A percentile compares a stretch with the other conserved stretches of the same genome.
Conservation (phyloP, 129 eudicot genomes). For the Gnaphalium uliginosum region DNA sequence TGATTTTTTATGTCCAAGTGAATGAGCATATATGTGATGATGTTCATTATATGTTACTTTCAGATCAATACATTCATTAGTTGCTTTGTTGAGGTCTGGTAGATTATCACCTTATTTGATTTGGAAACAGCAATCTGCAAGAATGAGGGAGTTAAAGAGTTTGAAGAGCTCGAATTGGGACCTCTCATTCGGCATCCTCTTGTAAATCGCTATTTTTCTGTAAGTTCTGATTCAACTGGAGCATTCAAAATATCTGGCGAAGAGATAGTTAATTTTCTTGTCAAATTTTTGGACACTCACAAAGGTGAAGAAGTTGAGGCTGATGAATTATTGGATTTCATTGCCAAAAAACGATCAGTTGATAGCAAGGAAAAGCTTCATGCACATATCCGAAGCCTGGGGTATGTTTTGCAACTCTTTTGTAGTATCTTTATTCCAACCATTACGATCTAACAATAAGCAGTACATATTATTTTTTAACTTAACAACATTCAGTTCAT, state of each 20-base stretch:
- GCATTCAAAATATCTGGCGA: constrained; percentile 51
- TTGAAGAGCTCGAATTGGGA: constrained; percentile 81
- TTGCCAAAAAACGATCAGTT: constrained; percentile 46
- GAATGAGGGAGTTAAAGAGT: constrained; percentile 56
- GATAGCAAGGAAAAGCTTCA: constrained; percentile 52
- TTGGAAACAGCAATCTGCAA: constrained; percentile 68
- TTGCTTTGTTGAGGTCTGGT: constrained; percentile 73
- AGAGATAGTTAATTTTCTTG: constrained; percentile 50
- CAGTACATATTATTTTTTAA: too few species aligned
- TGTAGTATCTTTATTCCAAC: too few species aligned
- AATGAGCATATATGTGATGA: too few species aligned
- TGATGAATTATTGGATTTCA: constrained; percentile 58
- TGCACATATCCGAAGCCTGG: constrained; percentile 67
- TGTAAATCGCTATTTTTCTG: constrained; percentile 58
- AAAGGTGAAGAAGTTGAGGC: constrained; percentile 38
- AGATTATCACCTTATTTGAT: constrained; percentile 65
- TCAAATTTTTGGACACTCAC: constrained; percentile 35
- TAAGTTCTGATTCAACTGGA: constrained; percentile 45
- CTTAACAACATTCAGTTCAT: too few species aligned
- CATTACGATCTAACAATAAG: too few species aligned
- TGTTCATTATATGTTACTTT: not conserved
- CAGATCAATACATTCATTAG: constrained; percentile 70
- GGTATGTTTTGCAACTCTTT: constrained; percentile 43
- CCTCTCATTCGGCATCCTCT: constrained; percentile 74
- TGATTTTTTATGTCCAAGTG: too few species aligned